Evolutionary conservation across 176 grass and related monocot genomes (phyloP).

Genomic region (Miscanthus lutarioriparius): DNA sequence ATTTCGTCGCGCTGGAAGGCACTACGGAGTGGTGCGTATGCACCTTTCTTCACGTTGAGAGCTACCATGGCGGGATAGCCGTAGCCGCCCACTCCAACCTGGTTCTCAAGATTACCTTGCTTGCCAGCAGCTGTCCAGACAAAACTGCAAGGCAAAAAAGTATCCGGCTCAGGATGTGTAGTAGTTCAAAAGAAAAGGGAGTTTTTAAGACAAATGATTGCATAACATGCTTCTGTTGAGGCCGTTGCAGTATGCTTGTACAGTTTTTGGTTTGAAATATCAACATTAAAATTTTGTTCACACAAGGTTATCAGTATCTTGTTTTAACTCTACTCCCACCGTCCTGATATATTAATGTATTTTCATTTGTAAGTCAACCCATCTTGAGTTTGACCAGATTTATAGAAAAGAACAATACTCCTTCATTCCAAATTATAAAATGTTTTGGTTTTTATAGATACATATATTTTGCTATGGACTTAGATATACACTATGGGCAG

Average conservation of each 20-base stretch:
- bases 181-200: background rate
- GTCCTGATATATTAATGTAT: too few species aligned
- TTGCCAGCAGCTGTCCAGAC: conserved; percentile 86
- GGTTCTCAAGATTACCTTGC: conserved; percentile 82
- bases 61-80: conserved; percentile 97
- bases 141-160: conserved; percentile 60
- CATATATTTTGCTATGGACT: too few species aligned
- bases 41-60: conserved; percentile 91
- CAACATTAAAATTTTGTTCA: background rate
- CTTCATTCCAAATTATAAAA: too few species aligned
- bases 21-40: conserved; percentile 78
- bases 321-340: background rate
- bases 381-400: too few species aligned
- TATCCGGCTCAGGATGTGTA: conserved; percentile 24
- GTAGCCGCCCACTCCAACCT: conserved; percentile 94
- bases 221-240: background rate
- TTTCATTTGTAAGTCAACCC: too few species aligned
- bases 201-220: background rate
- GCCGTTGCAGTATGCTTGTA: background rate
- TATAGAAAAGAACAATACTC: too few species aligned
- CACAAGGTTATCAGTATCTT: background rate
- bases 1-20: conserved; percentile 82
- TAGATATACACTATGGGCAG: too few species aligned
- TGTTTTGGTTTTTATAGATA: too few species aligned
- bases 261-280: background rate